Conservation (phyloP, 1,284 basidiomycete genomes). For the Schizophyllum commune region DNA sequence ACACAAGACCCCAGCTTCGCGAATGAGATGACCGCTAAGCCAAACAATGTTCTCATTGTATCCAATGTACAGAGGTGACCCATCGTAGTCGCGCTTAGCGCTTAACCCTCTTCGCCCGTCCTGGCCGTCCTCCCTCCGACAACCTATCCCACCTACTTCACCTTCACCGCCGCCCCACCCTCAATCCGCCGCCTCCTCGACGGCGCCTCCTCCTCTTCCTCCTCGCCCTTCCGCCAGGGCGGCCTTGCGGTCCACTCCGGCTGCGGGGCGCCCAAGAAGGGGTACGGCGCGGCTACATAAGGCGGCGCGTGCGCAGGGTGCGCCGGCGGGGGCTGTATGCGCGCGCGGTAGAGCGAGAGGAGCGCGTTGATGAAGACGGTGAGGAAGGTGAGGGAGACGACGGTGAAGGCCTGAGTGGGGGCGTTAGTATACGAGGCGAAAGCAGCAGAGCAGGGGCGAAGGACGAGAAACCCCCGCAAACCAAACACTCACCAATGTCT, state of each 20-base stretch:
- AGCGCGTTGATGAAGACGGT: conserved; percentile 81
- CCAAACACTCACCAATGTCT: conserved; percentile 68
- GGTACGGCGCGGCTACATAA: conserved; percentile 24
- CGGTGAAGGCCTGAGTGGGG: conserved; percentile 58
- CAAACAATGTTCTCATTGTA: no score
- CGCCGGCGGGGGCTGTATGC: conserved; percentile 35
- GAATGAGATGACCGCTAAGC: no score
- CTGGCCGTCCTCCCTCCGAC: no score
- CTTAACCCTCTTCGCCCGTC: no score
- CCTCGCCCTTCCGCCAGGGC: conserved; percentile 25
- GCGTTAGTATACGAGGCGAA: background rate
- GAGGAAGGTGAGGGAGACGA: conserved; percentile 73
- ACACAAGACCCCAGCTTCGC: no score
- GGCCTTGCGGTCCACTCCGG: conserved; percentile 11
- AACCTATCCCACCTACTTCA: conserved; percentile 29
- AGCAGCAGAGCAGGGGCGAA: background rate
- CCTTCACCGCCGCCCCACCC: conserved; percentile 50
- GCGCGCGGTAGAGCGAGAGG: conserved; percentile 67
- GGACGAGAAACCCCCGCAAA: conserved; percentile 12
- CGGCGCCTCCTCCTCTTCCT: conserved; percentile 37
- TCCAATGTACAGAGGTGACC: no score
- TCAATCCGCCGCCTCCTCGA: conserved; percentile 56
- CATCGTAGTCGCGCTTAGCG: no score
- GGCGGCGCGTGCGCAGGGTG: conserved; percentile 15
- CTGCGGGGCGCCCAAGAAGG: conserved; percentile 35